Evolutionary conservation across 345 rosid genomes (phyloP).

Genomic region (Diplotaxis tenuifolia): DNA sequence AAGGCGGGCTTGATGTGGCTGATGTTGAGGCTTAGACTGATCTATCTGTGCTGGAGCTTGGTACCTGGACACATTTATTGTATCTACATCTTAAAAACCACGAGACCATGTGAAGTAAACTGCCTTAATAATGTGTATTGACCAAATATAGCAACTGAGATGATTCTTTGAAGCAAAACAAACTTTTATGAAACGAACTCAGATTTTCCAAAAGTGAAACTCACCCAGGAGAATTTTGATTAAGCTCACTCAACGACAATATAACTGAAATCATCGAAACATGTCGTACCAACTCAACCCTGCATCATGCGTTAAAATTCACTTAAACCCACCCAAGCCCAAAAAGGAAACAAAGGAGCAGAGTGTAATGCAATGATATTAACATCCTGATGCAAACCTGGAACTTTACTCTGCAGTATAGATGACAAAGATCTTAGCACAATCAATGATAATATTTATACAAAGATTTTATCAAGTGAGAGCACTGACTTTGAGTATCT

Average conservation of each 20-base stretch:
- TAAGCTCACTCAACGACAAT: conserved; percentile 67
- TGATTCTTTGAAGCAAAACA: background rate
- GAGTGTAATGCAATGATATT: conserved; percentile 32
- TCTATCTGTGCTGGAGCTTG: conserved; percentile 68
- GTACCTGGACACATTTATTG: conserved; percentile 44
- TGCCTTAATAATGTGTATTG: background rate
- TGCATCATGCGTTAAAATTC: conserved; percentile 45
- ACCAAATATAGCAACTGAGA: conserved; percentile 1
- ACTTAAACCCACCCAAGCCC: background rate
- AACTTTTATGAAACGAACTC: no score
- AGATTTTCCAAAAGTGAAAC: conserved; percentile 33
- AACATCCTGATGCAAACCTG: conserved; percentile 84
- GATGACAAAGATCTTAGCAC: background rate
- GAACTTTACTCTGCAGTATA: conserved; percentile 61
- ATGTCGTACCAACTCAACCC: conserved; percentile 92
- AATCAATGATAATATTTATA: background rate
- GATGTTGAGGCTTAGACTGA: conserved; percentile 59
- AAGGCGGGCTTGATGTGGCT: conserved; percentile 49
- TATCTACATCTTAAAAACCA: no score
- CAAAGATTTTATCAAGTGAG: background rate
- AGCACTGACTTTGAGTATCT: conserved; percentile 65
- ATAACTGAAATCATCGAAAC: conserved; percentile 94
- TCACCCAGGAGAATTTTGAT: conserved; percentile 76
- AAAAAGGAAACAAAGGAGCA: background rate
- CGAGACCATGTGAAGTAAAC: no score